phyloP scores from a whole-genome alignment of 192 early-diverging fungal genomes.

The Coemansia sp. region DNA sequence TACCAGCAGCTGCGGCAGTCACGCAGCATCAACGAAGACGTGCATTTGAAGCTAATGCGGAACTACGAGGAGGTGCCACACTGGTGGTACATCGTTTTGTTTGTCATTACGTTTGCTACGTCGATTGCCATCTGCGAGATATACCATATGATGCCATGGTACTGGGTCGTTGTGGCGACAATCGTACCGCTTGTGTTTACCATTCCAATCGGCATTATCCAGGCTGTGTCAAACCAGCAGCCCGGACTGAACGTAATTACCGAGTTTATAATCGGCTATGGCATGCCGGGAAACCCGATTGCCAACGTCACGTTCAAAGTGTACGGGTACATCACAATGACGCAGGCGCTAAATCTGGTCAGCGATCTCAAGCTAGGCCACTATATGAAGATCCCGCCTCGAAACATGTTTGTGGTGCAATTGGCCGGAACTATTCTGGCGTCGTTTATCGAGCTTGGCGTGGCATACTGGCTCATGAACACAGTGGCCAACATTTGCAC shows the following conservation, averaged over 20 bases:
- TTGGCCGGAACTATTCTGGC: slow-evolving; percentile 66
- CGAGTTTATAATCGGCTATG: slow-evolving; percentile 81
- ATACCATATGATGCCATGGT: slow-evolving; percentile 61
- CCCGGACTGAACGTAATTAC: slow-evolving; percentile 81
- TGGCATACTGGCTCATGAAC: slow-evolving; percentile 66
- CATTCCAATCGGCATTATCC: slow-evolving; percentile 80
- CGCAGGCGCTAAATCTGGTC: slow-evolving; percentile 72
- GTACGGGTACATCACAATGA: slow-evolving; percentile 72
- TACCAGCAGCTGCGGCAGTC: slow-evolving; percentile 59
- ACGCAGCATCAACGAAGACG: slow-evolving; percentile 62
- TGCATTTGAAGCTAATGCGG: slow-evolving; percentile 72
- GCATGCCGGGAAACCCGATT: slow-evolving; percentile 75
- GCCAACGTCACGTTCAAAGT: slow-evolving; percentile 87
- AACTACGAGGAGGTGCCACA: slow-evolving; percentile 71
- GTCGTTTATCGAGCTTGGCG: slow-evolving; percentile 66
- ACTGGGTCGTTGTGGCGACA: slow-evolving; percentile 65
- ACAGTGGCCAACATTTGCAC: slow-evolving; percentile 60
- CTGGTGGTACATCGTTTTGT: slow-evolving; percentile 67
- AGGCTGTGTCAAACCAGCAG: slow-evolving; percentile 71
- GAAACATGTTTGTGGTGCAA: slow-evolving; percentile 78
- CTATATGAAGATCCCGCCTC: slow-evolving; percentile 83
- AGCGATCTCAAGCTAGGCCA: slow-evolving; percentile 72
- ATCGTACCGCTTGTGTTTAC: slow-evolving; percentile 62
- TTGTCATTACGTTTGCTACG: slow-evolving; percentile 37
- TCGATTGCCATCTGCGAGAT: slow-evolving; percentile 47